phyloP scores from a whole-genome alignment of 2,329 filamentous ascomycete genomes.

The Fusarium nisikadoi region DNA sequence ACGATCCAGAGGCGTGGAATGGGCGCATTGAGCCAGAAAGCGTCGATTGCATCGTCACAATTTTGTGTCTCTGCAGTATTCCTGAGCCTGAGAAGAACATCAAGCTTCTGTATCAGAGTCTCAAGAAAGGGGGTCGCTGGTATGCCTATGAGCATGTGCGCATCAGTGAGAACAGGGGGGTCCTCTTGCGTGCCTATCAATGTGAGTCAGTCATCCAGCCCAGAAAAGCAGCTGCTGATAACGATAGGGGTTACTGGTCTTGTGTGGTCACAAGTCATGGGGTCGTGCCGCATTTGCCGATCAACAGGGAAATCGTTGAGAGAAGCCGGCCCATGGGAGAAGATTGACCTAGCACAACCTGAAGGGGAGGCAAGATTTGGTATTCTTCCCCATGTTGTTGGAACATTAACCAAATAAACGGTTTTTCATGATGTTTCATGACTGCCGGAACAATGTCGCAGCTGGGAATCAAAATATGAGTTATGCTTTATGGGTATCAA shows the following conservation, averaged over 20 bases:
- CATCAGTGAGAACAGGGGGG: conserved; percentile 49
- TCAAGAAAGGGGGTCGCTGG: conserved; percentile 72
- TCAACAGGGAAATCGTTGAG: conserved; percentile 59
- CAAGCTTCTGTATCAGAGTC: conserved; percentile 63
- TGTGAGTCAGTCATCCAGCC: conserved; percentile 52
- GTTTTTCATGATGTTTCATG: neutral
- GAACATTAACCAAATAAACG: conserved; percentile 62
- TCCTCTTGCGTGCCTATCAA: conserved; percentile 60
- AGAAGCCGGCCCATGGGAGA: conserved; percentile 62
- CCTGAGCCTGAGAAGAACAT: conserved; percentile 68
- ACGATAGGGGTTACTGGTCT: conserved; percentile 60
- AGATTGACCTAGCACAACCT: conserved; percentile 59
- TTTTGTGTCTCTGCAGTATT: conserved; percentile 72
- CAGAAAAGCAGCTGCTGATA: conserved; percentile 2
- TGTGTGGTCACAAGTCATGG: conserved; percentile 63
- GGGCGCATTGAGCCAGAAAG: conserved; percentile 61
- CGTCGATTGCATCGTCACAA: conserved; percentile 68
- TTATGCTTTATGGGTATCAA: conserved; percentile 41
- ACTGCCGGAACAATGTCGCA: neutral
- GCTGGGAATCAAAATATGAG: neutral
- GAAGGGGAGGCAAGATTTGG: conserved; percentile 55
- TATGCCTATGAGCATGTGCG: conserved; percentile 71
- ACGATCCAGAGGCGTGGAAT: conserved; percentile 53
- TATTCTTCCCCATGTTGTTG: conserved; percentile 61
- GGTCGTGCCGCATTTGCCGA: conserved; percentile 63